Conservation (phyloP, 106 monocot species). For the Acanthochlamys bracteata region DNA sequence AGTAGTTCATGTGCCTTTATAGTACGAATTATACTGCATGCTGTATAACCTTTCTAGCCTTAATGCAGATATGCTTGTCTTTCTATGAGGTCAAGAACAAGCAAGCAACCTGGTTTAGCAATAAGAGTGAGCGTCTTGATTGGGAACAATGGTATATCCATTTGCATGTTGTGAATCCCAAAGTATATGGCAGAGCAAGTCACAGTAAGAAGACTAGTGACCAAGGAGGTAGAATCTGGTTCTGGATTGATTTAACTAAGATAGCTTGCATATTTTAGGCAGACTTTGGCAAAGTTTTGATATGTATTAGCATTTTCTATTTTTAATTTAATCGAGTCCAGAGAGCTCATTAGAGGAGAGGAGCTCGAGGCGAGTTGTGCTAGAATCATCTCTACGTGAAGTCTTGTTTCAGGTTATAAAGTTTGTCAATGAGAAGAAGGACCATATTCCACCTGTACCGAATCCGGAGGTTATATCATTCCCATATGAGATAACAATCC, state of each 20-base stretch:
- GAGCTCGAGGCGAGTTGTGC: constrained; percentile 37
- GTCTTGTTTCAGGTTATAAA: constrained; percentile 87
- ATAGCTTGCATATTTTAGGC: too few relatives aligned
- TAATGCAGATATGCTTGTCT: constrained; percentile 68
- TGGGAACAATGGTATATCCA: constrained; percentile 96
- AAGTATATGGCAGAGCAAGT: constrained; percentile 45
- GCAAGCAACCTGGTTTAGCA: constrained; percentile 79
- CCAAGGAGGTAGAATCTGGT: constrained; percentile 42
- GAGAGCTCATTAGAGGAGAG: constrained; percentile 46
- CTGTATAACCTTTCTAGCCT: too few relatives aligned
- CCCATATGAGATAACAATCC: constrained; percentile 80
- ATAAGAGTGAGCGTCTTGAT: constrained; percentile 74
- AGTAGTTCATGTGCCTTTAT: too few relatives aligned
- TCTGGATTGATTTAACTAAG: neutral
- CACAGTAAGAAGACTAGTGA: constrained; percentile 24
- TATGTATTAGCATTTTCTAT: neutral
- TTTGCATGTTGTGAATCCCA: constrained; percentile 59
- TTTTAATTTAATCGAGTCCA: constrained; percentile 18
- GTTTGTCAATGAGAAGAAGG: constrained; percentile 92
- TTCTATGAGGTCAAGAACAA: constrained; percentile 91
- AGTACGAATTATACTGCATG: too few relatives aligned
- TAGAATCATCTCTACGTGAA: constrained; percentile 73
- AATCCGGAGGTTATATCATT: constrained; percentile 72
- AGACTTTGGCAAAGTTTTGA: neutral
- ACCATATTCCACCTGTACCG: constrained; percentile 76